Base-by-base conservation (phyloP, 371 early-diverging fungal species). In the Syncephalastrum racemosum region DNA sequence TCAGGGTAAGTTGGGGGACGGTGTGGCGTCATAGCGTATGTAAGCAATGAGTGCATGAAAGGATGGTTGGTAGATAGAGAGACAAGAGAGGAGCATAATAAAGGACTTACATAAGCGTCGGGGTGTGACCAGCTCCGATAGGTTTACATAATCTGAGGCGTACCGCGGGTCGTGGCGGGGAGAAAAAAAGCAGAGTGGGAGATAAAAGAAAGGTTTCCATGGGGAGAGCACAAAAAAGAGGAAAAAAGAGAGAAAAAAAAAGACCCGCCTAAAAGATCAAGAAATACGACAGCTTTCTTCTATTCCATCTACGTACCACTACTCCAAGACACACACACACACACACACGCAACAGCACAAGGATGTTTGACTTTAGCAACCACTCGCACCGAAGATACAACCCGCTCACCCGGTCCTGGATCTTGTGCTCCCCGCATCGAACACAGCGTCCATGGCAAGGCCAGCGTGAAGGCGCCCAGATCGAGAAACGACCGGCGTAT, bases 401-500 rank as follows among this genome's bases (percentile, higher is more conserved):
- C 64, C 95, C 96, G 18, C 71, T 97, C 53, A 89, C 89, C 2
- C 77, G 84, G 50, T 79, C 90, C 0, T 97, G 95, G 95, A 91
- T 96, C 14, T 80, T 96, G 19, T 93, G 93, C 68, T 95, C 95
- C 8, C 97, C 97, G 13, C 97, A 97, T 65, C 88, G 97, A 24
- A 90, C 92, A 20, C 90, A 91, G 59, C 82, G 97, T 42, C 97
- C 97, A 13, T 97, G 97, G 97, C 87, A 85, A 60, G 94, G 94
- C 54, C 85, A 88, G 47, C 81, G 87, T 52, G 87, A 87, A 58
- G 64, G 75, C 2, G 61, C 74, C 14, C 58, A 64, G n/a, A 50
- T 55, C 24, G 78, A 76, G 14, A 57, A 70, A n/a, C 67, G 70
- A 2, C 90, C 88, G 12, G 43, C 62, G 0, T 89, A 92, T 65